Base-by-base conservation (phyloP, 2,329 filamentous ascomycete species). In the Bimuria novae-zelandiae region DNA sequence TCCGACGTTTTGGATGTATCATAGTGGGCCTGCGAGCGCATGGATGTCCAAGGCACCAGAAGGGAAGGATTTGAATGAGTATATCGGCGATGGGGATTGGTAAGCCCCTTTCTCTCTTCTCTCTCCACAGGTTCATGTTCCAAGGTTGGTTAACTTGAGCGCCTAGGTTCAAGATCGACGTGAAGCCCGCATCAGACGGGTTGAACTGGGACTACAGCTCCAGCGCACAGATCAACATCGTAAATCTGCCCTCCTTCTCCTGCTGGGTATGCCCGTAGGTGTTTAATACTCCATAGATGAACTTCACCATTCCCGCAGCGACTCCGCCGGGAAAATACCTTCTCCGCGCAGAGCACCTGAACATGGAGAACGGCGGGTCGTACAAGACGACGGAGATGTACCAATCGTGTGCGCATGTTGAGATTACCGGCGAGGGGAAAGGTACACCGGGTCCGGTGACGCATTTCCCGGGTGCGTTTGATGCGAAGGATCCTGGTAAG, bases 321-420 rank as follows among this genome's bases (percentile, higher is more conserved):
- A 59, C 56, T 2, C 56, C 56, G 7, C 54, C 56, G 16, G 56
- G 56, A 6, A 47, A 52, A n/a, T 59, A 59, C 35, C 25, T 59
- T 17, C 35, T 59, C 3, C 42, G 56, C 8, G 45, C 45, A 3
- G 56, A 59, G 51, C 51, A 57, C 23, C 29, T 57, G 29, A 51
- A 51, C 14, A 51, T 52, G n/a, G 23, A 48, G 23, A 48, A 47
- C 12, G 44, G 44, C 10, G 35, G 25, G 1, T 22, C 11, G 1
- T 53, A 49, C 12, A 49, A 45, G 27, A 39, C 16, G 2, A 55
- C 52, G 7, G 32, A 50, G 22, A 47, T 55, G 37, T 53, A 51
- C 27, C 21, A 33, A 22, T 46, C 42, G 10, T 55, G 48, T 33
- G 37, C 29, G n/a, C 52, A 53, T 32, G n/a, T 53, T 4, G 51